Conservation (phyloP, 768 basidiomycete species). For the Tricholoma terreum region DNA sequence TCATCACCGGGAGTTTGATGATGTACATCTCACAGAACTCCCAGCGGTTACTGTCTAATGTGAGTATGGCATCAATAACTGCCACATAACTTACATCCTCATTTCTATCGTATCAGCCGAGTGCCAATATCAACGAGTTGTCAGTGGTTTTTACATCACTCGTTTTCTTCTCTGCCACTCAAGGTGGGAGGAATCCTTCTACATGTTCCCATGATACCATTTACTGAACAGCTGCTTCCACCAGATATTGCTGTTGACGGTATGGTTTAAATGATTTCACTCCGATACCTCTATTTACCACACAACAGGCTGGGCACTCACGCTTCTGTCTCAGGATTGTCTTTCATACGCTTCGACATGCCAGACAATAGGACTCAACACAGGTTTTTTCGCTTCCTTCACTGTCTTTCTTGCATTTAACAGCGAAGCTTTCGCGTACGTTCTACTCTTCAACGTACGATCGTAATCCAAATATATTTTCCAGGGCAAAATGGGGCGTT, state of each 20-base stretch:
- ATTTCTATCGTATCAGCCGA: slow-evolving; percentile 53
- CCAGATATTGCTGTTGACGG: slow-evolving; percentile 98
- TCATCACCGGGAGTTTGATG: slow-evolving; percentile 83
- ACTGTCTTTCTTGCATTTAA: slow-evolving; percentile 98
- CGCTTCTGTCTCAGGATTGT: slow-evolving; percentile 87
- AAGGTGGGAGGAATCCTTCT: slow-evolving; percentile 52
- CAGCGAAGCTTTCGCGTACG: slow-evolving; percentile 85
- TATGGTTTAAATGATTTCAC: slow-evolving; percentile 35
- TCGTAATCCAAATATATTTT: not conserved
- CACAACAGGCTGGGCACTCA: slow-evolving; percentile 70
- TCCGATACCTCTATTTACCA: not conserved
- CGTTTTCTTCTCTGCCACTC: slow-evolving; percentile 94
- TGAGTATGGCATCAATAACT: slow-evolving; percentile 30
- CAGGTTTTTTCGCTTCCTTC: slow-evolving; percentile 93
- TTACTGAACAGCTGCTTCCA: slow-evolving; percentile 16
- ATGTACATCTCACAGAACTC: slow-evolving; percentile 72
- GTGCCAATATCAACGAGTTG: slow-evolving; percentile 70
- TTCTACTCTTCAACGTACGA: slow-evolving; percentile 4
- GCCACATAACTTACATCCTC: slow-evolving; percentile 8
- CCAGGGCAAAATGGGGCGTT: slow-evolving; percentile 72
- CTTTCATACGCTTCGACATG: slow-evolving; percentile 97
- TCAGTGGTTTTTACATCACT: slow-evolving; percentile 85
- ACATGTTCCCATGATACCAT: not conserved
- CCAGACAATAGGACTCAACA: slow-evolving; percentile 95
- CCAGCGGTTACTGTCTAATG: slow-evolving; percentile 74